Evolutionary conservation across 2,329 filamentous ascomycete genomes (phyloP).

Genomic region (Seiridium cupressi): DNA sequence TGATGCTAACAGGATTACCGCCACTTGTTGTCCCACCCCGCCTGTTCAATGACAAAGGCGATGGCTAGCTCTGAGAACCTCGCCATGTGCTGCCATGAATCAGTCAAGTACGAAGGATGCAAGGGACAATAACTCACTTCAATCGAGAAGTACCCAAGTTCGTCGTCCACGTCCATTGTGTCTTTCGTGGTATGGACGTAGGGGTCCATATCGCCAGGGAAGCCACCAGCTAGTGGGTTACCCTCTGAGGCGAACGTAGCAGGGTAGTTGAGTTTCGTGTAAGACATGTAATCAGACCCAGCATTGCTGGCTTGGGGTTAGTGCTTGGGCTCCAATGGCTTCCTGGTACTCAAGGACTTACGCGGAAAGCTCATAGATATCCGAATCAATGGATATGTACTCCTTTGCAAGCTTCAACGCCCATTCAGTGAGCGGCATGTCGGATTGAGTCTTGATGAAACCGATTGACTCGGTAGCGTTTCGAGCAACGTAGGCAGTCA

Average conservation of each 20-base stretch:
- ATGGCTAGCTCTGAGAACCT: constrained; percentile 38
- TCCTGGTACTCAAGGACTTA: constrained; percentile 11
- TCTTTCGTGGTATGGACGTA: constrained; percentile 35
- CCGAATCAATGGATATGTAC: constrained; percentile 33
- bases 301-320: constrained; percentile 22
- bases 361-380: constrained; percentile 29
- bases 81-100: constrained; percentile 33
- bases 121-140: constrained; percentile 24
- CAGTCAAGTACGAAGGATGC: constrained; percentile 6
- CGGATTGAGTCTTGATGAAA: constrained; percentile 35
- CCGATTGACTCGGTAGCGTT: constrained; percentile 38
- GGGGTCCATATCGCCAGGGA: constrained; percentile 34
- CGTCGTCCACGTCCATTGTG: constrained; percentile 35
- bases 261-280: constrained; percentile 35
- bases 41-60: constrained; percentile 37
- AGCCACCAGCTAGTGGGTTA: constrained; percentile 26
- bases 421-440: constrained; percentile 34
- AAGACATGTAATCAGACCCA: constrained; percentile 41
- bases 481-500: constrained; percentile 35
- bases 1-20: constrained; percentile 18
- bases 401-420: constrained; percentile 29
- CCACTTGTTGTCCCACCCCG: constrained; percentile 38
- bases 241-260: constrained; percentile 37
- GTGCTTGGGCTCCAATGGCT: background rate
- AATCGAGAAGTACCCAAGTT: constrained; percentile 34